Percentiles rank a stretch among this genome's conserved stretches.
Evolutionary conservation across 208 protist genomes (phyloP).

Genomic region (Crithidia sp.): DNA sequence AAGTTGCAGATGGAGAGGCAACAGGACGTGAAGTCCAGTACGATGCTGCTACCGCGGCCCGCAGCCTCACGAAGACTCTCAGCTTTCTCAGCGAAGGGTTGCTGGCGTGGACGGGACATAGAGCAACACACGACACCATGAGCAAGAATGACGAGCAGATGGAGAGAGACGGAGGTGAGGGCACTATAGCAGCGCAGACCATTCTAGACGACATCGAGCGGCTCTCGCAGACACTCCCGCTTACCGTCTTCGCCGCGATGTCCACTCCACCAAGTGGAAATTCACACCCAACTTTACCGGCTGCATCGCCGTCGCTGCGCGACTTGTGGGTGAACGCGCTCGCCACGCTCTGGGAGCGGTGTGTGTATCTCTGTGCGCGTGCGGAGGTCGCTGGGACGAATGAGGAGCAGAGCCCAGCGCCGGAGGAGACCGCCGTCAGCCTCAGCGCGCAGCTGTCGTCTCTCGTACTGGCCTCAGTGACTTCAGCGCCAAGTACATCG

Average conservation of each 20-base stretch:
- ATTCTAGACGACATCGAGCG: not conserved
- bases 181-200: not conserved
- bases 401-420: not conserved
- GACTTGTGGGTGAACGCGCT: conserved; percentile 8
- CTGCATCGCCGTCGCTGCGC: not conserved
- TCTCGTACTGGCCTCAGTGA: conserved; percentile 19
- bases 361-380: not conserved
- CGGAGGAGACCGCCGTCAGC: not conserved
- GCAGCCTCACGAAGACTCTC: not conserved
- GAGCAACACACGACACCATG: not conserved
- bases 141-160: not conserved
- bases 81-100: conserved; percentile 5
- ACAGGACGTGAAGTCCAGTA: too few species aligned
- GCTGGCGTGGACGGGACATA: not conserved
- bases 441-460: conserved; percentile 7
- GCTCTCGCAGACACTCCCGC: not conserved
- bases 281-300: not conserved
- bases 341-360: conserved; percentile 13
- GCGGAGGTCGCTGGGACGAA: too few species aligned
- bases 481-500: conserved; percentile 5
- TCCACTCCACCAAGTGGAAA: too few species aligned
- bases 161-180: not conserved
- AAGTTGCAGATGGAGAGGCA: too few species aligned
- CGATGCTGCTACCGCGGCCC: not conserved
- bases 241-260: not conserved